Evolutionary conservation across 345 rosid species (phyloP), one percentile per base, ranked within the genome.

Genomic region (Lumnitzera racemosa): DNA sequence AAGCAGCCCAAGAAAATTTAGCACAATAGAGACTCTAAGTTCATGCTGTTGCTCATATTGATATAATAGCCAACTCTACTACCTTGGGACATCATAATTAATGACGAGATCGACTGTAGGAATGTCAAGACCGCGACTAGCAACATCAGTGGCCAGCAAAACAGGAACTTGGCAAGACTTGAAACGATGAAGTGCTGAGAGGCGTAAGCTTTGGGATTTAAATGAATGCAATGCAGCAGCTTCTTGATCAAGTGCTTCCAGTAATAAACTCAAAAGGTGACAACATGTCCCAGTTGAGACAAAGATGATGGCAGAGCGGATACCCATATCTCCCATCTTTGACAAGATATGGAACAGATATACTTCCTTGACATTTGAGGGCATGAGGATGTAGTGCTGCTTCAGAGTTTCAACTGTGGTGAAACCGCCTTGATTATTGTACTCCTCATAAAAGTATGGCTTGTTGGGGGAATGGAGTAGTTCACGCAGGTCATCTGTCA

Each of bases 61-160:
- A 49, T 53, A 52, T 23, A 8, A 46, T 20, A 15, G 43, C 27
- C n/a, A 13, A 24, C 54, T 2, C 62, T 57, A 51, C 57, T 54
- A 94, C 99, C 96, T 88, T 27, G 99, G 99, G 73, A 90, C 75
- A 65, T 94, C 95, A 79, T 86, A 94, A 59, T 94, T 94, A 66
- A 94, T 75, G 53, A 90, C 95, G 63, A 94, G 92, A 76, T 94
- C 99, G 61, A 90, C 99, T 6, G 95, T 84, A 50, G 96, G 99
- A 83, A 90, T 90, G 75, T 90, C 99, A 78, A 94, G 77, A 65
- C 99, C 99, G 53, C 92, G 96, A 63, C 91, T 88, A 46, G 89
- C 99, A 73, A 94, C 95, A 83, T 94, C 97, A 57, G 99, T 94
- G 0, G 96, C 95, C 63, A 90, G 83, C 70, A 94, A 61, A 67